These are phyloP conservation scores for Bacidia rubella DNA, from an alignment of 495 filamentous ascomycete genomes.

Conservation along the genomic window DNA sequence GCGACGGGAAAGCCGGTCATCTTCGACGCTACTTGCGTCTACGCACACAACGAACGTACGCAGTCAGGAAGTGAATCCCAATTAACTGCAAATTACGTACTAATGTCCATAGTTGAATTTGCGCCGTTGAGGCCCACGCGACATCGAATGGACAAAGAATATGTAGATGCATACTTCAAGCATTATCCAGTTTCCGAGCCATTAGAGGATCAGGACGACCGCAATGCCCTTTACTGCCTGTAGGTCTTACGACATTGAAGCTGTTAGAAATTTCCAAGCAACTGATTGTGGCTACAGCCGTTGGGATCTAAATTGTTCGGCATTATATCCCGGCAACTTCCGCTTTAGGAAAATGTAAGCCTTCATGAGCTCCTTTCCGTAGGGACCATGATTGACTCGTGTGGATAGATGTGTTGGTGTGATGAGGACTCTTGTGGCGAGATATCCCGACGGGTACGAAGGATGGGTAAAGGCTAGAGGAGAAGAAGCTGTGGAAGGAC, in stretches of 20 bases:
- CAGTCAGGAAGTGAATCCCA: not conserved
- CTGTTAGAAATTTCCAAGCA: not conserved
- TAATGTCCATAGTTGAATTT: conserved; percentile 18
- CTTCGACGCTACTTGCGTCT: conserved; percentile 19
- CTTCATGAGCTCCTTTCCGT: not conserved
- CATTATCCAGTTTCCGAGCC: conserved; percentile 20
- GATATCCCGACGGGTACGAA: conserved; percentile 15
- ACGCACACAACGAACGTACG: conserved; percentile 24
- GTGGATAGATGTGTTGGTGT: not conserved
- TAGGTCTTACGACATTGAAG: conserved; percentile 7
- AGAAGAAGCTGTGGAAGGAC: not conserved
- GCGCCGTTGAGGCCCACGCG: conserved; percentile 10
- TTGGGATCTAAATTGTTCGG: conserved; percentile 9
- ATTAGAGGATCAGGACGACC: conserved; percentile 21
- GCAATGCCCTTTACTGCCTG: conserved; percentile 22
- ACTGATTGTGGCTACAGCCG: conserved; percentile 1
- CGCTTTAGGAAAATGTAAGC: conserved; percentile 15
- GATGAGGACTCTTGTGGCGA: conserved; percentile 9
- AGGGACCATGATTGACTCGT: not conserved
- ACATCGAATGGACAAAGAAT: conserved; percentile 18
- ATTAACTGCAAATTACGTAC: not conserved
- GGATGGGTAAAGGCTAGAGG: conserved; percentile 11
- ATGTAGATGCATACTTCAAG: conserved; percentile 19
- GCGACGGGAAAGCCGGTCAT: conserved; percentile 16
- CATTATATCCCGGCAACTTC: conserved; percentile 14